Base-by-base conservation (phyloP, 1,139 yeast species). In the Scheffersomyces parashehatae region DNA sequence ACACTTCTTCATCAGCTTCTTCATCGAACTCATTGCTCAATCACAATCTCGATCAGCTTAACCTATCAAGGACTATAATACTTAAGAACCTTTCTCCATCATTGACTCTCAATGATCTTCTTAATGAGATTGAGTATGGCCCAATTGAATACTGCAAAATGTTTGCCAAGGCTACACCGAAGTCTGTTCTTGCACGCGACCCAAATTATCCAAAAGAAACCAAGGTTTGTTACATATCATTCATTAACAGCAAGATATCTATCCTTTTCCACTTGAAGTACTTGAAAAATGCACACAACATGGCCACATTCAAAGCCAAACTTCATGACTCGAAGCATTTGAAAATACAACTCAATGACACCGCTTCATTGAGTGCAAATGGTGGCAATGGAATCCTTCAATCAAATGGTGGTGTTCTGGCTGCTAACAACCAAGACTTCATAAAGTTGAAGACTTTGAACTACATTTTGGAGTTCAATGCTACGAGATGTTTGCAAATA, bases 111-210 rank as follows among this genome's bases (percentile, higher is more conserved):
- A 54, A 58, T 38, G 65, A 69, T 28, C 56, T 74, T 26, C 57
- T 74, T 37, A 56, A 68, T 46, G 54, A 58, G 16, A 60, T 74
- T 35, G 75, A 72, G 43, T 61, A 55, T 48, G 79, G 79, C 3
- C 79, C 79, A 3, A 70, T 74, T 32, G 79, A 74, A 53, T 68
- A 66, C 51, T 64, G 73, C 47, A 68, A 67, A 45, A 57, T 72
- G 59, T 63, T 65, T 50, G 49, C 67, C 9, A 65, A 60, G 37
- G 62, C 65, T 14, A 62, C 68, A 5, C 68, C 70, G 11, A 53
- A 54, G 24, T 59, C 58, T 35, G 52, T 61, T 7, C 43, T 47
- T 34, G 66, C 58, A 31, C 50, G 49, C n/a, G 59, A 56, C 30
- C 49, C 50, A 3, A 28, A 28, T 4, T 44, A 40, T 3, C 42